These are phyloP conservation scores for Boletus rubropictus DNA, from an alignment of 768 basidiomycete species.

Conservation along the genomic window DNA sequence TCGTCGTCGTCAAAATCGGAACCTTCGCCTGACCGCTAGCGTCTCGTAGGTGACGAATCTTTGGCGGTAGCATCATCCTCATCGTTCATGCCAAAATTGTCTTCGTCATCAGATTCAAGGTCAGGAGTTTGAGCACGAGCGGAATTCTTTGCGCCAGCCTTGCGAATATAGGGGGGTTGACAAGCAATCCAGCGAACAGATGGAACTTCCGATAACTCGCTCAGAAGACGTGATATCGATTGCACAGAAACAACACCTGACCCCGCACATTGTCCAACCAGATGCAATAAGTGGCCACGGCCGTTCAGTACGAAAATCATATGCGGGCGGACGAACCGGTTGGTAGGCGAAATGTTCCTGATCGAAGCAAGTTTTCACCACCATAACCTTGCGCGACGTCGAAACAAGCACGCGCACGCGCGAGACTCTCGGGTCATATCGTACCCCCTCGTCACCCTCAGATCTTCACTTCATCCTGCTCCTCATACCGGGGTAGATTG, in stretches of 20 bases:
- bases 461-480: slow-evolving; percentile 63
- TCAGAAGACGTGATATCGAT: slow-evolving; percentile 2
- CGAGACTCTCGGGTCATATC: slow-evolving; percentile 47
- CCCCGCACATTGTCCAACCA: slow-evolving; percentile 51
- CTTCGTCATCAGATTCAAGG: slow-evolving; percentile 29
- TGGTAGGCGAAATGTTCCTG: slow-evolving; percentile 42
- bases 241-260: slow-evolving; percentile 38
- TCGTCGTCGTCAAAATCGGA: slow-evolving; percentile 13
- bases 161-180: slow-evolving; percentile 37
- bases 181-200: slow-evolving; percentile 52
- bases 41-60: slow-evolving; percentile 19
- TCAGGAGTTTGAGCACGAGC: slow-evolving; percentile 32
- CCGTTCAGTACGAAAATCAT: slow-evolving; percentile 46
- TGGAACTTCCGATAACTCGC: slow-evolving; percentile 44
- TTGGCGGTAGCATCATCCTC: background rate
- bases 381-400: too few relatives aligned
- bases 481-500: slow-evolving; percentile 54
- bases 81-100: slow-evolving; percentile 10
- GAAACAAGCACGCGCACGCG: too few relatives aligned
- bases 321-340: slow-evolving; percentile 53
- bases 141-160: slow-evolving; percentile 27
- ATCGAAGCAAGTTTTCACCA: background rate
- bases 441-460: slow-evolving; percentile 36
- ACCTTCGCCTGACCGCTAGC: slow-evolving; percentile 18
- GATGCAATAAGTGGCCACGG: slow-evolving; percentile 33